Percentiles rank a stretch among this genome's conserved stretches.
These are phyloP conservation scores for Spiraea crenata DNA, from an alignment of 331 rosid genomes.

Conservation along the genomic window DNA sequence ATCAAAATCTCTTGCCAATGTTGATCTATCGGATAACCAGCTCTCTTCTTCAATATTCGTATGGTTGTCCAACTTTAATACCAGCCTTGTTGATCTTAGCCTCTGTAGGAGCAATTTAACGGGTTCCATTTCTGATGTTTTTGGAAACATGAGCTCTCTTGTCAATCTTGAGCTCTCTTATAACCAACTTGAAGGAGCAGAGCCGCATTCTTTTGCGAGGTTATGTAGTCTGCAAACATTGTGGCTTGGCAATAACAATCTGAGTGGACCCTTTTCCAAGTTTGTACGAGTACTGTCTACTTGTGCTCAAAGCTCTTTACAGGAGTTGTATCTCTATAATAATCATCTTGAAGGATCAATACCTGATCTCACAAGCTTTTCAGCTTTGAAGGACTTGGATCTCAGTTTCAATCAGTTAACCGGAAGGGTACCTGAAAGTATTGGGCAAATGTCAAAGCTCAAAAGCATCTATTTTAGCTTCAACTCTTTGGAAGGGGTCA, in stretches of 20 bases:
- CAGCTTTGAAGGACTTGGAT: not conserved
- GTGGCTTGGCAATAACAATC: accelerated
- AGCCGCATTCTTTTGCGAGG: not conserved
- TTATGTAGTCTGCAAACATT: not conserved
- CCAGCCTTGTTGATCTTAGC: not conserved
- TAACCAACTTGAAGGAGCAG: not conserved
- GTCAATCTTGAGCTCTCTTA: not conserved
- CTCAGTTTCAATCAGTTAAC: not conserved
- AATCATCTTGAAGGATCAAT: not conserved
- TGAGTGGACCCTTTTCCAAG: not conserved
- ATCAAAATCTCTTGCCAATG: not conserved
- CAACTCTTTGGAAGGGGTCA: not conserved
- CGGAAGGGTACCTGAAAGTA: not conserved
- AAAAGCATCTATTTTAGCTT: accelerated
- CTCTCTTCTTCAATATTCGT: not conserved
- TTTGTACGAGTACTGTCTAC: not conserved
- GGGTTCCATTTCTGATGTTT: slow-evolving; percentile 10
- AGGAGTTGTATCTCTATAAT: not conserved
- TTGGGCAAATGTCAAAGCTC: slow-evolving; percentile 1
- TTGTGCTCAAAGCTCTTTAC: not conserved
- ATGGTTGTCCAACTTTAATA: slow-evolving; percentile 5
- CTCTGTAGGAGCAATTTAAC: too few relatives aligned
- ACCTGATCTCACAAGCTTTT: not conserved
- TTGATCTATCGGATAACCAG: not conserved
- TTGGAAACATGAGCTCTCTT: not conserved